These are phyloP conservation scores for Trypanosoma scelopori DNA, from an alignment of 208 protist species.

Conservation along the genomic window DNA sequence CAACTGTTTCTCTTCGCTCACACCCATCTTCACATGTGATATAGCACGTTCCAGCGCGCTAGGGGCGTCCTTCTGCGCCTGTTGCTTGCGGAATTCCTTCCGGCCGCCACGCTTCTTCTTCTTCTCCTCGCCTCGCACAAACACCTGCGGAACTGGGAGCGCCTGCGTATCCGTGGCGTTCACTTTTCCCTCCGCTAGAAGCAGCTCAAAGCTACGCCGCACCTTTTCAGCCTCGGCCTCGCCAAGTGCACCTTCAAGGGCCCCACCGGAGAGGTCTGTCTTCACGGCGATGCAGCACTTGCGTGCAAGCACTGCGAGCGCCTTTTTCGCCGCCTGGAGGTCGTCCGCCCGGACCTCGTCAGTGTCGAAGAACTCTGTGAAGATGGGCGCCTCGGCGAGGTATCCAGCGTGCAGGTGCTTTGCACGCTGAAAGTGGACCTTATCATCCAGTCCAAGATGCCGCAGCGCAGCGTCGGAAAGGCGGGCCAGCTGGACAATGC, in stretches of 20 bases:
- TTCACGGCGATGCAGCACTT: conserved; percentile 63
- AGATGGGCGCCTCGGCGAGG: conserved; percentile 57
- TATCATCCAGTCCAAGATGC: conserved; percentile 62
- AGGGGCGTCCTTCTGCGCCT: conserved; percentile 47
- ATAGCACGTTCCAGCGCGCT: conserved; percentile 66
- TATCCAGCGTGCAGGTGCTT: conserved; percentile 58
- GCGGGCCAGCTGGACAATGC: conserved; percentile 47
- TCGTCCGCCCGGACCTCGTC: conserved; percentile 41
- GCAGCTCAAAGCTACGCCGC: conserved; percentile 41
- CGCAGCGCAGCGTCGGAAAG: conserved; percentile 67
- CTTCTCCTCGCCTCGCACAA: conserved; percentile 41
- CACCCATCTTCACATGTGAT: conserved; percentile 78
- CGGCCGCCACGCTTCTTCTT: conserved; percentile 65
- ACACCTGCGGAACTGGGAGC: conserved; percentile 71
- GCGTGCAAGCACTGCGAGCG: conserved; percentile 52
- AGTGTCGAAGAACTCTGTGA: conserved; percentile 59
- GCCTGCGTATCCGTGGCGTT: conserved; percentile 69
- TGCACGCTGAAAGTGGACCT: conserved; percentile 27
- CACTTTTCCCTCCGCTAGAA: conserved; percentile 73
- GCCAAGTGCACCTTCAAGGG: conserved; percentile 44
- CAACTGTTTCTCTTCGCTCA: conserved; percentile 84
- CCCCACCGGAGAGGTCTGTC: conserved; percentile 49
- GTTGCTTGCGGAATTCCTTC: conserved; percentile 55
- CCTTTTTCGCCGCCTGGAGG: conserved; percentile 68
- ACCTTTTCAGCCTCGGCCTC: conserved; percentile 46